Percentiles rank a stretch among this genome's conserved stretches.
These are phyloP conservation scores for Globisporangium orthogonon DNA, from an alignment of 352 stramenopile genomes.

Conservation along the genomic window DNA sequence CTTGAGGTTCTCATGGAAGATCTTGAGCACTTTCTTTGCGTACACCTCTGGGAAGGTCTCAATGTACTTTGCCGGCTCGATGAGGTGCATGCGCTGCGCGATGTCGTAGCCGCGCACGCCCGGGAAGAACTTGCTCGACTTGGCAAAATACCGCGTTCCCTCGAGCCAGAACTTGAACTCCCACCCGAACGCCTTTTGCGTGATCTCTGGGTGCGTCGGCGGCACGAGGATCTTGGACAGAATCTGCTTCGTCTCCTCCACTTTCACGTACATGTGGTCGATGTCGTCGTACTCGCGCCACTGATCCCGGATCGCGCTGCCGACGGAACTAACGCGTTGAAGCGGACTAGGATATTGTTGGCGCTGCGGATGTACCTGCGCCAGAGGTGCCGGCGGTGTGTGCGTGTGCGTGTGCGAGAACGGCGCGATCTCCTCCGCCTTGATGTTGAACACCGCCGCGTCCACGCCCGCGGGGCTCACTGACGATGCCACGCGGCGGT, in stretches of 20 bases:
- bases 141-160: constrained; percentile 44
- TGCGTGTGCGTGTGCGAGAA: constrained; percentile 1
- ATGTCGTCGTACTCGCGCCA: constrained; percentile 22
- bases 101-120: constrained; percentile 43
- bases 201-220: constrained; percentile 23
- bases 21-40: constrained; percentile 39
- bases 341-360: not conserved
- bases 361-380: not conserved
- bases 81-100: constrained; percentile 43
- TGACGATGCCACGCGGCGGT: not conserved
- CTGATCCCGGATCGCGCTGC: constrained; percentile 9
- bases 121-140: constrained; percentile 57
- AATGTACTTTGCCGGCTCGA: constrained; percentile 47
- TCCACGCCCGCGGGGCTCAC: constrained; percentile 21
- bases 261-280: constrained; percentile 21
- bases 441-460: constrained; percentile 18
- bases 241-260: constrained; percentile 31
- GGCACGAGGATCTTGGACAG: constrained; percentile 41
- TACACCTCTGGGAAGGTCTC: constrained; percentile 57
- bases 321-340: not conserved
- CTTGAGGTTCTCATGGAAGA: constrained; percentile 41
- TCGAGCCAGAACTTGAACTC: constrained; percentile 58
- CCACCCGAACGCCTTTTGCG: constrained; percentile 52
- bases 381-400: not conserved
- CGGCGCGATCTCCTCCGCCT: constrained; percentile 20